phyloP scores from a whole-genome alignment of 306 rosid species.

The Cicer arietinum region DNA sequence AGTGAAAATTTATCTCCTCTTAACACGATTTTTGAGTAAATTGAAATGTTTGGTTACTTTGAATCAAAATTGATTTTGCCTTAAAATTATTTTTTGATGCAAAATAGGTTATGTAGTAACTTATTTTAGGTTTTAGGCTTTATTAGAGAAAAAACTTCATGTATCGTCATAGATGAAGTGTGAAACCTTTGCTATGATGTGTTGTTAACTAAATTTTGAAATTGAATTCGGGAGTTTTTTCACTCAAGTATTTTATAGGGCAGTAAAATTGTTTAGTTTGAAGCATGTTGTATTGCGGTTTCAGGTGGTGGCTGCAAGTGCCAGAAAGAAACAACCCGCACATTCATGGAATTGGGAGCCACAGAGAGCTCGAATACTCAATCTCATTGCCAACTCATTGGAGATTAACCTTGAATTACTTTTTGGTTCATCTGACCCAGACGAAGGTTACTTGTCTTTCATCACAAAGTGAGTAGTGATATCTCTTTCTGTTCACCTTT shows the following conservation, averaged over 20 bases:
- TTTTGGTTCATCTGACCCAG: constrained; percentile 76
- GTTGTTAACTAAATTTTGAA: background rate
- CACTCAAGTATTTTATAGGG: constrained; percentile 4
- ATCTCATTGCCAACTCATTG: constrained; percentile 84
- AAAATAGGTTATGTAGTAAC: background rate
- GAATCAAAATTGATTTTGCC: background rate
- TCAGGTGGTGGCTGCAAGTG: constrained; percentile 66
- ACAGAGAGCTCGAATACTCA: constrained; percentile 80
- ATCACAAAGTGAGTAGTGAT: constrained; percentile 74
- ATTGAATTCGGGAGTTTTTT: background rate
- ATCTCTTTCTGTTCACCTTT: background rate
- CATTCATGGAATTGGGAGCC: constrained; percentile 92
- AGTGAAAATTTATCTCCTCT: background rate
- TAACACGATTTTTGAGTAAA: background rate
- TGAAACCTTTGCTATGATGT: too few relatives aligned
- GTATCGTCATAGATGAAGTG: too few relatives aligned
- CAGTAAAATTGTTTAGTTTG: constrained; percentile 12
- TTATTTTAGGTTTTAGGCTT: background rate
- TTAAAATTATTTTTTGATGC: background rate
- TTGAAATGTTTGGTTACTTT: background rate
- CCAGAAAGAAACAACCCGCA: constrained; percentile 65
- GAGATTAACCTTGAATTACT: constrained; percentile 83
- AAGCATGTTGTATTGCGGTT: constrained; percentile 6
- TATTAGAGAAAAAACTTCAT: background rate
- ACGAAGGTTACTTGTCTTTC: constrained; percentile 80